Conservation (phyloP, 2,329 filamentous ascomycete genomes). For the Calonectria leucothoes region DNA sequence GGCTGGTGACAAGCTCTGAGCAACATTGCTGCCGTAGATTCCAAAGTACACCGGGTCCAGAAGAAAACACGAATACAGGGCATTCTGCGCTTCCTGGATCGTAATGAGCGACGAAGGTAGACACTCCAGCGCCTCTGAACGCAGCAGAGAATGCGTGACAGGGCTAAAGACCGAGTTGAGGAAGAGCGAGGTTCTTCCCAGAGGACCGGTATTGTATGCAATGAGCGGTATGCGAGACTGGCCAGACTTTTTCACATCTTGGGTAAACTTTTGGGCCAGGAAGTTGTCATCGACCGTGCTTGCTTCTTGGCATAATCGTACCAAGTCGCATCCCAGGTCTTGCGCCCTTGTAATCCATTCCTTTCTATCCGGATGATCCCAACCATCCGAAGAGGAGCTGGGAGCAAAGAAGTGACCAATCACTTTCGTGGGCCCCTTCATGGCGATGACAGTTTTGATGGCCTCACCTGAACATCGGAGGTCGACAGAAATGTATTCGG, state of each 20-base stretch:
- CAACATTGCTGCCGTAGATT: constrained; percentile 25
- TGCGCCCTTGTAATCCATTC: constrained; percentile 9
- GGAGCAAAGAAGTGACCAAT: constrained; percentile 20
- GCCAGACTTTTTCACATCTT: constrained; percentile 4
- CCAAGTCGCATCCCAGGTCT: constrained; percentile 15
- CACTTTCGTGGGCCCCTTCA: constrained; percentile 17
- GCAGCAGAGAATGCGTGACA: constrained; percentile 17
- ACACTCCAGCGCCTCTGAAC: not conserved
- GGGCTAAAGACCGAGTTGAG: constrained; percentile 19
- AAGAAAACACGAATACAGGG: constrained; percentile 21
- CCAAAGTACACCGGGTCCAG: constrained; percentile 21
- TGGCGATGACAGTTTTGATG: constrained; percentile 5
- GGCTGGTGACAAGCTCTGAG: constrained; percentile 17
- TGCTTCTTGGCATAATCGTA: constrained; percentile 24
- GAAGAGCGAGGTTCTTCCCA: constrained; percentile 19
- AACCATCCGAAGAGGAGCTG: not conserved
- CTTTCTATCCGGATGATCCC: constrained; percentile 6
- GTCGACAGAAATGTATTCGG: constrained; percentile 23
- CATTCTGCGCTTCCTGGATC: constrained; percentile 24
- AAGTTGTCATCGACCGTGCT: constrained; percentile 17
- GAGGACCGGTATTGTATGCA: constrained; percentile 16
- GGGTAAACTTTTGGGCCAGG: constrained; percentile 14
- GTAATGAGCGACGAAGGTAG: constrained; percentile 3
- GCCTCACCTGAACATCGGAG: constrained; percentile 8
- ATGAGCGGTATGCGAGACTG: constrained; percentile 11